phyloP scores from a whole-genome alignment of 306 rosid species.

The Quercus agrifolia region DNA sequence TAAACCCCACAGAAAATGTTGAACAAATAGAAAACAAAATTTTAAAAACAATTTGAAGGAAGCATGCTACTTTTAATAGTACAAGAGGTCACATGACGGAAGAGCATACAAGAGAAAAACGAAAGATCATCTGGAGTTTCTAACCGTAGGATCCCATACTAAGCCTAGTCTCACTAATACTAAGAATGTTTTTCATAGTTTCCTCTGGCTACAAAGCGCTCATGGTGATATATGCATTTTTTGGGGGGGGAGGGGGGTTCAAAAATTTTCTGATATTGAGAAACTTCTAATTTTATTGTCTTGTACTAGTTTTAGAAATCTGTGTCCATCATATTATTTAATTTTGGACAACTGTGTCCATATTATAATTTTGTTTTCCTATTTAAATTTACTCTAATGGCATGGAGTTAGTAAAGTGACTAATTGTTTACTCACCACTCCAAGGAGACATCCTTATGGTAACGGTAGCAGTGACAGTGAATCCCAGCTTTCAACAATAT shows the following conservation, averaged over 20 bases:
- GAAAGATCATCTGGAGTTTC: neutral
- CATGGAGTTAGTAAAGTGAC: neutral
- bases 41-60: neutral
- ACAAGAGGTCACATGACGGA: neutral
- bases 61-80: neutral
- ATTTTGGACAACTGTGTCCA: too few species aligned
- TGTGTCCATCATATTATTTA: too few species aligned
- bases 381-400: neutral
- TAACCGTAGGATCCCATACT: neutral
- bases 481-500: slow-evolving; percentile 54
- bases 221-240: too few species aligned
- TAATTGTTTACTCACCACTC: slow-evolving; percentile 16
- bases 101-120: neutral
- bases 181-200: neutral
- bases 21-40: neutral
- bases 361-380: too few species aligned
- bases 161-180: neutral
- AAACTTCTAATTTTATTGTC: too few species aligned
- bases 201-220: neutral
- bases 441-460: slow-evolving; percentile 79
- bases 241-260: too few species aligned
- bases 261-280: too few species aligned
- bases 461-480: slow-evolving; percentile 46
- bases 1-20: neutral
- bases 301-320: too few species aligned